Percentiles rank a stretch among this genome's conserved stretches.
phyloP scores from a whole-genome alignment of 1,284 basidiomycete species.

The Papiliotrema flavescens region DNA sequence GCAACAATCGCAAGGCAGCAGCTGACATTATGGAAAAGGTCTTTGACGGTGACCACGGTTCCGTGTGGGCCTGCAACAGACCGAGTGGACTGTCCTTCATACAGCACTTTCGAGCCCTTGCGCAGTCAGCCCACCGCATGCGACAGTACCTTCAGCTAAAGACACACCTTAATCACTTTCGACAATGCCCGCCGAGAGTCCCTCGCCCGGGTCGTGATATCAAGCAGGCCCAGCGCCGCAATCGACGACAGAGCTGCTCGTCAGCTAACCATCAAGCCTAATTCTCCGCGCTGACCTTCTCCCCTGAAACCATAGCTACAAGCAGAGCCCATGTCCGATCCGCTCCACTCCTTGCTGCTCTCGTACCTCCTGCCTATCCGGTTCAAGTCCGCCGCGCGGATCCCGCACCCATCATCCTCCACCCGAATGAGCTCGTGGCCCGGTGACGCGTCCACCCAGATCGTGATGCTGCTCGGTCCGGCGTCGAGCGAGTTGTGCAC shows the following conservation, averaged over 20 bases:
- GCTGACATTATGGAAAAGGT: conserved; percentile 78
- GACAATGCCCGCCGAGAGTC: conserved; percentile 62
- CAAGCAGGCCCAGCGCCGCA: conserved; percentile 60
- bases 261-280: not conserved
- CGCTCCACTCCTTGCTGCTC: conserved; percentile 17
- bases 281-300: conserved; percentile 60
- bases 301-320: conserved; percentile 80
- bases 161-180: conserved; percentile 66
- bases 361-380: conserved; percentile 61
- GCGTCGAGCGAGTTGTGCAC: conserved; percentile 71
- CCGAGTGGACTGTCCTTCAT: conserved; percentile 65
- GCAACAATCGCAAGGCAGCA: conserved; percentile 21
- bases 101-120: conserved; percentile 64
- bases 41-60: conserved; percentile 73
- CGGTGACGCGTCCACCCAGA: conserved; percentile 49
- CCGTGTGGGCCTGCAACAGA: conserved; percentile 62
- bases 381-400: conserved; percentile 59
- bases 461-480: conserved; percentile 37
- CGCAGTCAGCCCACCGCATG: not conserved
- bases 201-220: conserved; percentile 65
- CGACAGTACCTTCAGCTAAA: not conserved
- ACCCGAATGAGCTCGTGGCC: conserved; percentile 66
- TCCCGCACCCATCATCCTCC: conserved; percentile 74
- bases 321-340: conserved; percentile 7
- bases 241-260: conserved; percentile 72